These are phyloP conservation scores for Potentilla sterilis DNA, from an alignment of 306 rosid genomes.

Conservation along the genomic window DNA sequence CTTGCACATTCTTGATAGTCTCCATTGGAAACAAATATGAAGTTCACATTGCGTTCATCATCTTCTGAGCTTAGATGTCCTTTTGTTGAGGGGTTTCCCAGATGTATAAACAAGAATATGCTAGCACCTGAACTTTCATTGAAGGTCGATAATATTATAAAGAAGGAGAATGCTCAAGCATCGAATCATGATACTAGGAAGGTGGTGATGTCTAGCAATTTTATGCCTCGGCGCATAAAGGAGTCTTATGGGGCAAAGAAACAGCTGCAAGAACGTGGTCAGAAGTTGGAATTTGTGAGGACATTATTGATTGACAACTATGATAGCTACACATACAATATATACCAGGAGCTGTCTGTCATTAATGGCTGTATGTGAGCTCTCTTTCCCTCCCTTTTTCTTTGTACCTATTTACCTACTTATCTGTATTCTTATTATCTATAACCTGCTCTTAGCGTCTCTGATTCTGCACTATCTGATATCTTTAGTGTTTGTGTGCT, in stretches of 20 bases:
- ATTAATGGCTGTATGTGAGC: conserved; percentile 76
- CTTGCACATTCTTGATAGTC: background rate
- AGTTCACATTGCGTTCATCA: conserved; percentile 37
- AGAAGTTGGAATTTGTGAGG: conserved; percentile 61
- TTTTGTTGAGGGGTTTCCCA: conserved; percentile 38
- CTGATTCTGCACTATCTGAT: background rate
- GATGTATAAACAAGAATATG: conserved; percentile 26
- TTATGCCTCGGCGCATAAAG: conserved; percentile 48
- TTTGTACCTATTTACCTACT: background rate
- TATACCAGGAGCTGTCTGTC: conserved; percentile 87
- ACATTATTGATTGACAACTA: conserved; percentile 96
- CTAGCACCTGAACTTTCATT: conserved; percentile 28
- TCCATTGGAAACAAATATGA: conserved; percentile 40
- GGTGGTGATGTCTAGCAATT: conserved; percentile 40
- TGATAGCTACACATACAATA: conserved; percentile 95
- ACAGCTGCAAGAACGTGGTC: conserved; percentile 28
- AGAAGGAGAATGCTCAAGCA: conserved; percentile 33
- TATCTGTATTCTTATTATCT: background rate
- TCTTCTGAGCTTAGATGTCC: conserved; percentile 45
- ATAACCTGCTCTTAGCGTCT: background rate
- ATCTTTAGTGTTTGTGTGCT: background rate
- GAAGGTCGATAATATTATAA: conserved; percentile 40
- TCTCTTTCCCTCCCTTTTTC: conserved; percentile 8
- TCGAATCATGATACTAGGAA: conserved; percentile 36
- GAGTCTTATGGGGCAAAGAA: conserved; percentile 47